Evolutionary conservation across 106 monocot genomes (phyloP).

Genomic region (Dendrobium huoshanense): DNA sequence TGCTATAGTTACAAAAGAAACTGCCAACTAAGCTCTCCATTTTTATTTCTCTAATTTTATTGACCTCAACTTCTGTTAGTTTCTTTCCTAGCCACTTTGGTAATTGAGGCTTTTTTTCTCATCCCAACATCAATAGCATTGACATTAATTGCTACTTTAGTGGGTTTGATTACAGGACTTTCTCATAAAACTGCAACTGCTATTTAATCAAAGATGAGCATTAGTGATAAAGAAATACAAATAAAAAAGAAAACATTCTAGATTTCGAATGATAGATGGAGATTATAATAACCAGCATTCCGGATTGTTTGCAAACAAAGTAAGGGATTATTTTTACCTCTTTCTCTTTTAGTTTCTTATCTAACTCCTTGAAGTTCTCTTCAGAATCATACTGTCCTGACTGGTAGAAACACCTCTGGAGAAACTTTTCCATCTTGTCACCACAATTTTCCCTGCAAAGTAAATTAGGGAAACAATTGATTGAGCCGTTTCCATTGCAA

Average conservation of each 20-base stretch:
- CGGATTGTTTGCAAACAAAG: neutral
- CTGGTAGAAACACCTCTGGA: conserved; percentile 78
- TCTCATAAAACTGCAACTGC: neutral
- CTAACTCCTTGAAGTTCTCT: conserved; percentile 50
- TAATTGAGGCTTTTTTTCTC: too few relatives aligned
- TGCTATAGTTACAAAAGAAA: too few relatives aligned
- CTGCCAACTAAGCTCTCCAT: too few relatives aligned
- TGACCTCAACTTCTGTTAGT: too few relatives aligned
- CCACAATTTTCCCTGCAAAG: conserved; percentile 54
- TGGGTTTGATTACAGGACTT: neutral
- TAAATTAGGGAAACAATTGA: neutral
- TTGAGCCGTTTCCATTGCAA: neutral
- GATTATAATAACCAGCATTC: neutral
- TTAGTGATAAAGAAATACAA: neutral
- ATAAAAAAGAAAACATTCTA: neutral
- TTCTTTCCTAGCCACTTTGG: too few relatives aligned
- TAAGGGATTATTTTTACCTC: conserved; percentile 34
- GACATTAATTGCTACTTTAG: too few relatives aligned
- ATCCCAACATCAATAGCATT: too few relatives aligned
- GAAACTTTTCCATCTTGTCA: conserved; percentile 80
- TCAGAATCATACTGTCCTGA: conserved; percentile 70
- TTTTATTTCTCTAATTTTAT: too few relatives aligned
- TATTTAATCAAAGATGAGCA: neutral
- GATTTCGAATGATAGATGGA: too few relatives aligned
- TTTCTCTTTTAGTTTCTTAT: conserved; percentile 52